Evolutionary conservation across 495 filamentous ascomycete genomes (phyloP).

Genomic region (Penicillium paxilli): DNA sequence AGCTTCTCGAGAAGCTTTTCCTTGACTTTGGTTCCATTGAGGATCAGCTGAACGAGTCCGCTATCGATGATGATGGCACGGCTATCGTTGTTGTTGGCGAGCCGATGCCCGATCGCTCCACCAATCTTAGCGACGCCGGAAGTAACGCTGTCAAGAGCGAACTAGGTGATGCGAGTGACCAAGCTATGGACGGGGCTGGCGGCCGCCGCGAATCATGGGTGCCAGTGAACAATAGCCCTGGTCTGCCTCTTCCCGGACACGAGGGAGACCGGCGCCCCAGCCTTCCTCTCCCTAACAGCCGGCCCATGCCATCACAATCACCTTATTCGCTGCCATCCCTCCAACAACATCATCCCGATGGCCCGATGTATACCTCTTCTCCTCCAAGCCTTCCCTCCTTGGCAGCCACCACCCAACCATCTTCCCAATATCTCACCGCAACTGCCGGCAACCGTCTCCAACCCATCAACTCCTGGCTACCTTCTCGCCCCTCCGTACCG

Average conservation of each 20-base stretch:
- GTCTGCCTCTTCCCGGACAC: conserved; percentile 34
- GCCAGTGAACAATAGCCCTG: conserved; percentile 44
- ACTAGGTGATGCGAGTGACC: conserved; percentile 36
- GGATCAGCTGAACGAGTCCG: conserved; percentile 37
- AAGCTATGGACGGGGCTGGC: conserved; percentile 31
- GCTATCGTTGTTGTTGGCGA: conserved; percentile 21
- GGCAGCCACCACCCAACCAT: conserved; percentile 30
- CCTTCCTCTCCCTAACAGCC: conserved; percentile 40
- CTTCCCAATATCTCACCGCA: conserved; percentile 31
- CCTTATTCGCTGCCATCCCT: conserved; percentile 44
- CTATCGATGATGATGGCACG: conserved; percentile 34
- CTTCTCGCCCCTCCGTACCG: conserved; percentile 33
- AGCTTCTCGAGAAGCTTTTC: conserved; percentile 56
- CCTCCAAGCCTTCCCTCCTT: conserved; percentile 40
- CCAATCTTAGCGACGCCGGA: conserved; percentile 41
- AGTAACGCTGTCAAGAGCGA: conserved; percentile 47
- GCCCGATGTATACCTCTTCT: conserved; percentile 35
- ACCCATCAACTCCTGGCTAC: conserved; percentile 43
- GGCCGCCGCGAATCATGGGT: conserved; percentile 48
- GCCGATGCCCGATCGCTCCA: conserved; percentile 31
- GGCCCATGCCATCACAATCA: conserved; percentile 38
- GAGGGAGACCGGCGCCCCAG: conserved; percentile 47
- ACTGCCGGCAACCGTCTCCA: conserved; percentile 38
- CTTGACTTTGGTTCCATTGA: conserved; percentile 57
- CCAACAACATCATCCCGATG: conserved; percentile 43